phyloP scores from a whole-genome alignment of 768 basidiomycete genomes.

The Pulveroboletus ravenelii region DNA sequence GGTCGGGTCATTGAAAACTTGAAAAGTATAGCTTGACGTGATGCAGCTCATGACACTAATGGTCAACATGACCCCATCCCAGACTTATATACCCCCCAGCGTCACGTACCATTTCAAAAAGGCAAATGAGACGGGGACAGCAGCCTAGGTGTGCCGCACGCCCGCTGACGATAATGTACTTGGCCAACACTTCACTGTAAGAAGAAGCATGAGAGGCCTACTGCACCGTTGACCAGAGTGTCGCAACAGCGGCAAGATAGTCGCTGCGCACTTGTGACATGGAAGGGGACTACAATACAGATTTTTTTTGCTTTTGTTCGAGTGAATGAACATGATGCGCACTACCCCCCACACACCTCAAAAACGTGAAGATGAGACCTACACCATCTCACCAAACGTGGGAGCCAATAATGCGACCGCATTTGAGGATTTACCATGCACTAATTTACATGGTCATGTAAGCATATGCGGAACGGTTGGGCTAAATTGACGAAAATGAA shows the following conservation, averaged over 20 bases:
- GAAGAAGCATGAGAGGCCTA: too few relatives aligned
- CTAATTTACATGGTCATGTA: conserved; percentile 27
- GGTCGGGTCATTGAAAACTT: conserved; percentile 20
- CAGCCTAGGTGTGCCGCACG: neutral
- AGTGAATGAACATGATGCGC: neutral
- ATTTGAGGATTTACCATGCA: neutral
- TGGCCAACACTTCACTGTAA: neutral
- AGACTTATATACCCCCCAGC: neutral
- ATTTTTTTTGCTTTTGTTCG: too few relatives aligned
- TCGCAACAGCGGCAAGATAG: too few relatives aligned
- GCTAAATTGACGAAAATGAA: conserved; percentile 6
- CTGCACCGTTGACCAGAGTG: too few relatives aligned
- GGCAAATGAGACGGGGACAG: neutral
- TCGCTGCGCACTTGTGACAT: too few relatives aligned
- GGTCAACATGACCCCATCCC: neutral
- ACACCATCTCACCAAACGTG: too few relatives aligned
- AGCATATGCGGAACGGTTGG: conserved; percentile 12
- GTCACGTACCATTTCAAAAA: neutral
- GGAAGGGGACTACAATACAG: too few relatives aligned
- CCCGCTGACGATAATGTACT: neutral
- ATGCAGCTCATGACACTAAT: neutral
- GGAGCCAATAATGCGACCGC: neutral
- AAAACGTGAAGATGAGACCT: neutral
- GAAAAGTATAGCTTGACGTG: conserved; percentile 13
- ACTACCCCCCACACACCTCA: neutral